A percentile compares a stretch with the other conserved stretches of the same genome.
Conservation (phyloP, 2,329 filamentous ascomycete genomes). For the Lachnellula cervina region DNA sequence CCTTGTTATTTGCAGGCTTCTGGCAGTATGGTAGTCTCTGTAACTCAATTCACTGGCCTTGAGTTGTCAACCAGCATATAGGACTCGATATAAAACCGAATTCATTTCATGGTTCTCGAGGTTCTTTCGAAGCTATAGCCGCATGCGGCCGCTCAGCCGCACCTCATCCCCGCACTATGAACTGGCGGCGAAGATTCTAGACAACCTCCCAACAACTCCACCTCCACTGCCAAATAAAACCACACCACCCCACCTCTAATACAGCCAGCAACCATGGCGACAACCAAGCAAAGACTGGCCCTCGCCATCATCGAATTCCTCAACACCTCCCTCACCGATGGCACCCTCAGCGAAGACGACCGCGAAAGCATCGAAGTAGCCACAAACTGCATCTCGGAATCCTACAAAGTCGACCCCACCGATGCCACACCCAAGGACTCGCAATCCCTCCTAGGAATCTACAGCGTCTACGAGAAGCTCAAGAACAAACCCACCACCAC, state of each 20-base stretch:
- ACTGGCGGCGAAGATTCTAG: too few relatives aligned
- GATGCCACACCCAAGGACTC: constrained; percentile 75
- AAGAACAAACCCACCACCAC: constrained; percentile 46
- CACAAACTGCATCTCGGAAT: constrained; percentile 87
- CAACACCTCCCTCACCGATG: constrained; percentile 75
- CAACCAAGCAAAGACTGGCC: constrained; percentile 71
- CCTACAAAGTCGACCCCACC: constrained; percentile 88
- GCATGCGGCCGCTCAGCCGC: too few relatives aligned
- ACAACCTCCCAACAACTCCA: too few relatives aligned
- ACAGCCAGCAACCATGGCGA: constrained; percentile 21
- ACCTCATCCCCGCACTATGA: too few relatives aligned
- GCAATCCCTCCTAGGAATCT: constrained; percentile 87
- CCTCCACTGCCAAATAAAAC: background rate
- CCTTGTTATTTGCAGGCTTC: too few relatives aligned
- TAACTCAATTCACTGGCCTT: too few relatives aligned
- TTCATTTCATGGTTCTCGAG: too few relatives aligned
- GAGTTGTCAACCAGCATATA: too few relatives aligned
- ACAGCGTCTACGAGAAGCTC: constrained; percentile 93
- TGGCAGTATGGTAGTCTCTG: too few relatives aligned
- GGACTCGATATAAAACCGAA: too few relatives aligned
- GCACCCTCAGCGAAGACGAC: constrained; percentile 82
- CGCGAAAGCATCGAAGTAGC: constrained; percentile 92
- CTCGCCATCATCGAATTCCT: constrained; percentile 98
- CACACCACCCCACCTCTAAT: background rate
- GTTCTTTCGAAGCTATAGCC: too few relatives aligned